phyloP scores from a whole-genome alignment of 495 filamentous ascomycete species.

The Bombardia bombarda region DNA sequence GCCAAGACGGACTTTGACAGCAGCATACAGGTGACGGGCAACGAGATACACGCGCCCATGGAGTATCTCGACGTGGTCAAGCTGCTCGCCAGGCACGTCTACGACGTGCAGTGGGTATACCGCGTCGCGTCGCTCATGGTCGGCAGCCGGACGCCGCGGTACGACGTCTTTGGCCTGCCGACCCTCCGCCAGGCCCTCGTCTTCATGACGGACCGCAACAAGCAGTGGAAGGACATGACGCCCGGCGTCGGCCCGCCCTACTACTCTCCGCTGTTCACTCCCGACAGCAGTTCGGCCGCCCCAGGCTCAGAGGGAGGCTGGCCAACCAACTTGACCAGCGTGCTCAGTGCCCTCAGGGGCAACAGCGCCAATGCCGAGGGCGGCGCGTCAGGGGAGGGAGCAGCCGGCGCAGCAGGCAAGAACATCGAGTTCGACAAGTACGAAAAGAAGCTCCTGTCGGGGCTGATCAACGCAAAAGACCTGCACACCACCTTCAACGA shows the following conservation, averaged over 20 bases:
- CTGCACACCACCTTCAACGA: conserved; percentile 81
- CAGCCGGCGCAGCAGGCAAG: conserved; percentile 1
- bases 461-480: conserved; percentile 70
- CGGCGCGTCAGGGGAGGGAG: neutral
- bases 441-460: conserved; percentile 75
- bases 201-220: conserved; percentile 16
- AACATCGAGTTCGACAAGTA: conserved; percentile 40
- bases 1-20: conserved; percentile 12
- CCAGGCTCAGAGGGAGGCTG: conserved; percentile 2
- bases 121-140: conserved; percentile 20
- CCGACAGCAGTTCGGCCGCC: neutral
- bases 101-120: conserved; percentile 27
- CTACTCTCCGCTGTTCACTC: conserved; percentile 18
- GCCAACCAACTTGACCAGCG: neutral
- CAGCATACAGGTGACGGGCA: neutral
- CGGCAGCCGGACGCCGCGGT: conserved; percentile 9
- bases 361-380: too few species aligned
- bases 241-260: conserved; percentile 18
- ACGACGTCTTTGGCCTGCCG: conserved; percentile 6
- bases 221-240: conserved; percentile 14
- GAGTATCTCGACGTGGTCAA: neutral
- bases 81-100: conserved; percentile 13
- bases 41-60: conserved; percentile 2
- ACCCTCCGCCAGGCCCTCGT: conserved; percentile 12
- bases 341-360: too few species aligned